Evolutionary conservation across 331 rosid species (phyloP).

Genomic region (Quercus lobata): DNA sequence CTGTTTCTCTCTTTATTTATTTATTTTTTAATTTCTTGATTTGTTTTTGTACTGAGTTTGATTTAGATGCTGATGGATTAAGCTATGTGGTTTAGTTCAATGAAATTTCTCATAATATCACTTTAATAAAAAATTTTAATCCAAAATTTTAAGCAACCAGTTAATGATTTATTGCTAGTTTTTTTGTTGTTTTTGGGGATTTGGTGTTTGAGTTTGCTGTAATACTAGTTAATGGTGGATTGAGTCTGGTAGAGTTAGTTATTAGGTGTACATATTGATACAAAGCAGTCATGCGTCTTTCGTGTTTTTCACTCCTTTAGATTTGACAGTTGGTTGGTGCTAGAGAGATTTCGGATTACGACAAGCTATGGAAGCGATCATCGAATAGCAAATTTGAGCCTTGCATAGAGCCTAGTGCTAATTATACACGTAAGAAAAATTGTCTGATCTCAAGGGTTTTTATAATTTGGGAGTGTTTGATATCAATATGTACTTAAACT

Average conservation of each 20-base stretch:
- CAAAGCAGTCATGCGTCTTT: constrained; percentile 40
- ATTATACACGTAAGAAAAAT: constrained; percentile 56
- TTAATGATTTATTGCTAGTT: too few species aligned
- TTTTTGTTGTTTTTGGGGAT: neutral
- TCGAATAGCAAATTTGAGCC: constrained; percentile 62
- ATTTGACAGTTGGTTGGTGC: constrained; percentile 59
- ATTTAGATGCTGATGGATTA: neutral
- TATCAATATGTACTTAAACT: constrained; percentile 4
- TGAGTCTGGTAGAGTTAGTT: constrained; percentile 4
- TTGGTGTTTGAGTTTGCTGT: neutral
- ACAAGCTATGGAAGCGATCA: constrained; percentile 90
- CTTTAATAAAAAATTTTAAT: too few species aligned
- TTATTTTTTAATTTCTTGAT: too few species aligned
- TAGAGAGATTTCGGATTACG: constrained; percentile 37
- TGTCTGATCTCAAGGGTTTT: neutral
- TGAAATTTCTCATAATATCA: neutral
- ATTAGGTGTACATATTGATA: constrained; percentile 18
- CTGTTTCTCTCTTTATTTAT: too few species aligned
- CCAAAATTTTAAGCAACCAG: too few species aligned
- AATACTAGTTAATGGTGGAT: neutral
- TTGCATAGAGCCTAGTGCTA: constrained; percentile 56
- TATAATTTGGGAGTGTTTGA: neutral
- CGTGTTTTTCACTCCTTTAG: constrained; percentile 48
- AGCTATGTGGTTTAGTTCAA: neutral
- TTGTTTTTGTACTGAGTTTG: too few species aligned